Conservation (phyloP, 768 basidiomycete genomes). For the Tremella mesenterica region DNA sequence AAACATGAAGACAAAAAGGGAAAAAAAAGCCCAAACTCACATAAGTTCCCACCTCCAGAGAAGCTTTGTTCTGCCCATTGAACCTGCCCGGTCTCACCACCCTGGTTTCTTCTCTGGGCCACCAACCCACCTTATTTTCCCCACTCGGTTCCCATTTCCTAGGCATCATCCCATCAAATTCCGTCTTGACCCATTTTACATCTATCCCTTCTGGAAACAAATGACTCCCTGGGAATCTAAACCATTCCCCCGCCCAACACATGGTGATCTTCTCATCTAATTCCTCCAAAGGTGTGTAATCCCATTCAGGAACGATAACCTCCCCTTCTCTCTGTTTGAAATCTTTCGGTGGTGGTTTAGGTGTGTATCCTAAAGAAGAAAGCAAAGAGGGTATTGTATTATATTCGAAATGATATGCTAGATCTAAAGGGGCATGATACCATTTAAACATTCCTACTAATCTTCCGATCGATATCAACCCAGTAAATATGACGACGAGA, state of each 20-base stretch:
- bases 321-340: conserved; percentile 43
- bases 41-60: conserved; percentile 57
- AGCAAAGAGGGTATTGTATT: conserved; percentile 73
- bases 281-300: conserved; percentile 53
- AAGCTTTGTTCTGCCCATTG: conserved; percentile 80
- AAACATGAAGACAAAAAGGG: not conserved
- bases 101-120: conserved; percentile 59
- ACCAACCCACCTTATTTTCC: conserved; percentile 44
- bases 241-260: conserved; percentile 92
- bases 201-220: conserved; percentile 72
- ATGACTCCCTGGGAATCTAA: conserved; percentile 85
- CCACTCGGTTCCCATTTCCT: conserved; percentile 57
- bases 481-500: conserved; percentile 57
- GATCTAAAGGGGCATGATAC: conserved; percentile 77
- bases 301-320: conserved; percentile 56
- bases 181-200: conserved; percentile 84
- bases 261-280: conserved; percentile 58
- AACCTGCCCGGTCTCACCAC: conserved; percentile 54
- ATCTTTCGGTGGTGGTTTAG: conserved; percentile 34
- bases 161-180: conserved; percentile 81
- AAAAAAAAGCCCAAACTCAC: conserved; percentile 52
- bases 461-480: conserved; percentile 66
- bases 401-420: conserved; percentile 63
- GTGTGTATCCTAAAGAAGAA: conserved; percentile 43
- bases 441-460: conserved; percentile 75